Percentiles rank a stretch among this genome's conserved stretches.
These are phyloP conservation scores for Westerdykella ornata DNA, from an alignment of 2,329 filamentous ascomycete species.

Conservation along the genomic window DNA sequence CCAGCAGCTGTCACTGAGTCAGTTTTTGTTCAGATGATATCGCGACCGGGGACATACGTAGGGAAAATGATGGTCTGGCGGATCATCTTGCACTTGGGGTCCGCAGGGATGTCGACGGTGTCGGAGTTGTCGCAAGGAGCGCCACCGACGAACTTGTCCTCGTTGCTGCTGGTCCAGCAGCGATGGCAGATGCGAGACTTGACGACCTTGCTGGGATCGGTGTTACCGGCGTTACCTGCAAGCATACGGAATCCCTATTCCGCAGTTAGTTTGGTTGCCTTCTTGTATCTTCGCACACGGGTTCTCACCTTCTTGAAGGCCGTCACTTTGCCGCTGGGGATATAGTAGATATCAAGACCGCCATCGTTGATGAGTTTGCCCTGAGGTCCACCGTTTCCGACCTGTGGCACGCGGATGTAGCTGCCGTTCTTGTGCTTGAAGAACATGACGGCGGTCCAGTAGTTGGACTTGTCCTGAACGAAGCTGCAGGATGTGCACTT, in stretches of 20 bases:
- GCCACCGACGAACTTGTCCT: conserved; percentile 45
- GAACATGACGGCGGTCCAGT: conserved; percentile 36
- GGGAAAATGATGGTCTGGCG: conserved; percentile 49
- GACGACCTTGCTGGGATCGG: conserved; percentile 24
- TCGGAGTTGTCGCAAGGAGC: conserved; percentile 47
- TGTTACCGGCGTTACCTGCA: conserved; percentile 26
- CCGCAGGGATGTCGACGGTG: conserved; percentile 46
- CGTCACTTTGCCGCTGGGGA: conserved; percentile 28
- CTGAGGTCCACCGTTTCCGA: conserved; percentile 31
- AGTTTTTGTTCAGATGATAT: not conserved
- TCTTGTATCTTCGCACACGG: not conserved
- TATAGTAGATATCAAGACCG: conserved; percentile 33
- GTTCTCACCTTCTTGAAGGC: conserved; percentile 28
- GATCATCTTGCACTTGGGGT: conserved; percentile 47
- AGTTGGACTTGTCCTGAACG: conserved; percentile 29
- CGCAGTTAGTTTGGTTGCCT: conserved; percentile 1
- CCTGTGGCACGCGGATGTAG: conserved; percentile 27
- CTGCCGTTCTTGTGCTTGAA: conserved; percentile 31
- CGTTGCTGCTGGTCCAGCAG: conserved; percentile 40
- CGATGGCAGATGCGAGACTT: conserved; percentile 29
- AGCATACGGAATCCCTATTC: conserved; percentile 31
- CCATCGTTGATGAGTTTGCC: conserved; percentile 32
- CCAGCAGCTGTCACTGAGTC: conserved; percentile 17
- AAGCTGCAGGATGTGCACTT: conserved; percentile 32
- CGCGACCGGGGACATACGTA: conserved; percentile 10